Base-by-base conservation (phyloP, 2,329 filamentous ascomycete genomes). In the Neonectria punicea region DNA sequence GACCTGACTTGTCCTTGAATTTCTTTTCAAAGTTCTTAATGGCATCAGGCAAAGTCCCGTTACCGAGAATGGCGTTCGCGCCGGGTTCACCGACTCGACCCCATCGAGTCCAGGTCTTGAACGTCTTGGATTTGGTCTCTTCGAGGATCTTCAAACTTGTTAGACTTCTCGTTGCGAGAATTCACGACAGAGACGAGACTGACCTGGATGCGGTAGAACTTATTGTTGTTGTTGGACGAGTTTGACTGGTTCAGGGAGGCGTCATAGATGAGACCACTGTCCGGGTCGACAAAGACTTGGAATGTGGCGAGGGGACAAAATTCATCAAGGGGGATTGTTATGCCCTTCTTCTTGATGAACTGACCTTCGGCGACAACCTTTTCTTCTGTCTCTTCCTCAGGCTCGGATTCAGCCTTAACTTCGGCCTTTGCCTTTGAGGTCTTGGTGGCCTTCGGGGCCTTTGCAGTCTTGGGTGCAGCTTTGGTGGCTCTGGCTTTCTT, bases 171-270 rank as follows among this genome's bases (percentile, higher is more conserved):
- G 20, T 30, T n/a, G 55, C 28, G 49, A 63, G 67, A 28, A 39
- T 18, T 13, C 9, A 49, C 16, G 10, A n/a, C 3, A 6, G 10
- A 14, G 4, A 7, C 43, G 59, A 18, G 11, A 70, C 76, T 73
- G 67, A 92, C 82, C 82, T 95, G 92, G 30, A 94, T 77, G 30
- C 88, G 87, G 74, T 94, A 95, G 77, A 94, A 95, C 70, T 96
- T 96, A 78, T 96, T 95, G 78, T 92, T 92, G 75, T 95, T 96
- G 51, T 85, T 79, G 0, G 82, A 80, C 0, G 92, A 82, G 70
- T 93, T 92, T 11, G 93, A 92, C 76, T 94, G 91, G 70, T 94
- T 96, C 50, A 97, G 82, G 0, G 91, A 89, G 0, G 92, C 93
- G 75, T 97, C 93, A 76, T 88, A 95, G 53, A 95, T 93, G 60